Evolutionary conservation across 257 asterid species (phyloP).

Genomic region (Apocynum venetum): DNA sequence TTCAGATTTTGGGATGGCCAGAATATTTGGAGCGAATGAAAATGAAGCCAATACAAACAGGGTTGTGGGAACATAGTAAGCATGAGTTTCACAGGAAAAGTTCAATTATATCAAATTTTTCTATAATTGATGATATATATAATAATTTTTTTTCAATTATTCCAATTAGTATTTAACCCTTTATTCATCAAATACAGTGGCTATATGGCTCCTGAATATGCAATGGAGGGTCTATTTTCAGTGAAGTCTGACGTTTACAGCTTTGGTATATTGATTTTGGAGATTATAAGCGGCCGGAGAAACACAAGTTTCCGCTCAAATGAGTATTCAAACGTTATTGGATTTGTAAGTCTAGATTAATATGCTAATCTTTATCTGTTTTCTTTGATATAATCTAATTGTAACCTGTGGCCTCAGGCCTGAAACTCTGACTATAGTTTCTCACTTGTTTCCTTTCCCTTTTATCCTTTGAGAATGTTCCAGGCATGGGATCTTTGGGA

Average conservation of each 20-base stretch:
- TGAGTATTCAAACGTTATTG: constrained; percentile 51
- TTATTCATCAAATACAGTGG: constrained; percentile 43
- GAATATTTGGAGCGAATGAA: constrained; percentile 79
- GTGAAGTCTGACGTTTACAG: constrained; percentile 86
- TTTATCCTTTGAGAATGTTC: constrained; percentile 8
- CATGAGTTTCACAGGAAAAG: neutral
- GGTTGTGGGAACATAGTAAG: constrained; percentile 91
- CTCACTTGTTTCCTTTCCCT: neutral
- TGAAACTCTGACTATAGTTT: neutral
- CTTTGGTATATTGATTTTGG: constrained; percentile 74
- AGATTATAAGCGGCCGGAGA: constrained; percentile 66
- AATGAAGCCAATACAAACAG: constrained; percentile 76
- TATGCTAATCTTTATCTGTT: neutral
- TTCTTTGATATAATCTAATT: neutral
- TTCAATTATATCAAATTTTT: neutral
- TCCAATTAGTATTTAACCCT: neutral
- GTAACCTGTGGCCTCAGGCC: neutral
- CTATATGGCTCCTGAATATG: constrained; percentile 95
- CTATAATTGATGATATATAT: neutral
- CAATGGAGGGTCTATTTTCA: constrained; percentile 92
- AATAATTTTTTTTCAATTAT: too few species aligned
- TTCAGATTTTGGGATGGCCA: constrained; percentile 94
- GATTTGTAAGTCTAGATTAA: constrained; percentile 49
- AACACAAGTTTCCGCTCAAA: constrained; percentile 48
- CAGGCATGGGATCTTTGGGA: constrained; percentile 89